Evolutionary conservation across 2,329 filamentous ascomycete genomes (phyloP).

Genomic region (Epicoccum sorghinum): DNA sequence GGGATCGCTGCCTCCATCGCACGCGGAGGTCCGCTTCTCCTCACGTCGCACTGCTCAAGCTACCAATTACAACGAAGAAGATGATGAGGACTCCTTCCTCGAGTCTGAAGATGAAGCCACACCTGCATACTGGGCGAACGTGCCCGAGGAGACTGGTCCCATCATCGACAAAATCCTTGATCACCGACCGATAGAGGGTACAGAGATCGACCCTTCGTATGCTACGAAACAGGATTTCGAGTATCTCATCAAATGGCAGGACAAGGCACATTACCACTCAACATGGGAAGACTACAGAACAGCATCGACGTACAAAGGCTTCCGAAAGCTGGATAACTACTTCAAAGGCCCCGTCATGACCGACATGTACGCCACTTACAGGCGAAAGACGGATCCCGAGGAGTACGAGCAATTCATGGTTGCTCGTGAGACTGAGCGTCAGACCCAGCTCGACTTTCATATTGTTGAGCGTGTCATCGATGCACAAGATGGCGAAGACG

Average conservation of each 20-base stretch:
- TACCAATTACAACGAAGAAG: slow-evolving; percentile 72
- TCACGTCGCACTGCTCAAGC: slow-evolving; percentile 81
- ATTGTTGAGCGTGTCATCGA: slow-evolving; percentile 93
- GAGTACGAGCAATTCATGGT: slow-evolving; percentile 92
- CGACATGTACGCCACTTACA: slow-evolving; percentile 70
- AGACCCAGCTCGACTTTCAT: slow-evolving; percentile 87
- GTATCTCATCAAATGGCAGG: slow-evolving; percentile 95
- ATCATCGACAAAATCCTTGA: slow-evolving; percentile 92
- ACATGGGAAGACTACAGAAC: slow-evolving; percentile 87
- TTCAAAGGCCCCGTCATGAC: slow-evolving; percentile 81
- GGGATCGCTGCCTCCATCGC: slow-evolving; percentile 65
- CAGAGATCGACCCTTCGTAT: slow-evolving; percentile 44
- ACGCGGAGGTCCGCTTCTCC: slow-evolving; percentile 88
- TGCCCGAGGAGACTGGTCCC: slow-evolving; percentile 77
- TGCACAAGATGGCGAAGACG: slow-evolving; percentile 77
- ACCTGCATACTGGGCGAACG: slow-evolving; percentile 72
- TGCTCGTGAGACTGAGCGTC: slow-evolving; percentile 89
- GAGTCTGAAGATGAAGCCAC: slow-evolving; percentile 68
- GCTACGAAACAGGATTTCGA: slow-evolving; percentile 78
- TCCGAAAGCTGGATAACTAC: slow-evolving; percentile 93
- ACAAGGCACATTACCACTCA: slow-evolving; percentile 91
- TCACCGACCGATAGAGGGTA: slow-evolving; percentile 76
- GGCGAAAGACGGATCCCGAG: slow-evolving; percentile 70
- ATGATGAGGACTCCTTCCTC: slow-evolving; percentile 62
- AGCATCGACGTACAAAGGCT: slow-evolving; percentile 78